These are phyloP conservation scores for Quercus agrifolia DNA, from an alignment of 306 rosid genomes.

Conservation along the genomic window DNA sequence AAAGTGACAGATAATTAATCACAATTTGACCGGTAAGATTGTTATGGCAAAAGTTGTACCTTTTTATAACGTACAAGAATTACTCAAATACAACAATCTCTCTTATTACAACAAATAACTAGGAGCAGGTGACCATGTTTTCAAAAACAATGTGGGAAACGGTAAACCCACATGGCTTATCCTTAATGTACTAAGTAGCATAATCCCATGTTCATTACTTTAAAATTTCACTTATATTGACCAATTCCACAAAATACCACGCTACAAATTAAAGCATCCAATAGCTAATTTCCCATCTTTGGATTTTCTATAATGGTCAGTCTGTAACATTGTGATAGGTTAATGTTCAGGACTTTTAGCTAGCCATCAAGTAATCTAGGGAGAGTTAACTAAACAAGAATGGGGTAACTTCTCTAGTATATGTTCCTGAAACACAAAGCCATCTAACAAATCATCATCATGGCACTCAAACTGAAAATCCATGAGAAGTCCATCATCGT, in stretches of 20 bases:
- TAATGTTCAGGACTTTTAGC: neutral
- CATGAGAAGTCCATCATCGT: neutral
- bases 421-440: slow-evolving; percentile 18
- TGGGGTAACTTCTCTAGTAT: neutral
- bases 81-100: too few species aligned
- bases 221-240: neutral
- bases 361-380: neutral
- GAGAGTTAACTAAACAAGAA: neutral
- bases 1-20: too few species aligned
- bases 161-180: neutral
- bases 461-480: slow-evolving; percentile 23
- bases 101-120: too few species aligned
- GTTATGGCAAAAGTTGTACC: too few species aligned
- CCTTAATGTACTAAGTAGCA: neutral
- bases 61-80: too few species aligned
- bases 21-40: too few species aligned
- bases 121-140: neutral
- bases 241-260: neutral
- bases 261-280: neutral
- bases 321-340: neutral
- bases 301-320: neutral
- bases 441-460: slow-evolving; percentile 15
- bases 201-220: neutral
- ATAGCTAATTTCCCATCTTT: neutral
- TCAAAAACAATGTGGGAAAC: neutral